Base-by-base conservation (phyloP, 352 stramenopile species). In the Paralagenidium karlingii region DNA sequence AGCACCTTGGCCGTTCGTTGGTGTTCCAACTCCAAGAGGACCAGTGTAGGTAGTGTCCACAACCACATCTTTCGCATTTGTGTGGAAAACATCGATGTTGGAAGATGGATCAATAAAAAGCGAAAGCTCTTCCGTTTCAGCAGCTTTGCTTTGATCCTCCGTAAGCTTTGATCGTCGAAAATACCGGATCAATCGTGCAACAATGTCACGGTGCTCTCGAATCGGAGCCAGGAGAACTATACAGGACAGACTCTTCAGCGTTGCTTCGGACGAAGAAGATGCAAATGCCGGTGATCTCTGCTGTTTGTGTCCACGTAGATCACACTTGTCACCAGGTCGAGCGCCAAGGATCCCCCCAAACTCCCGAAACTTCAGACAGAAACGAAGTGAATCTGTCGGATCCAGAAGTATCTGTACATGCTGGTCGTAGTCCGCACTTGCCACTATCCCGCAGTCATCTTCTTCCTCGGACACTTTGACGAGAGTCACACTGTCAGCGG, bases 161-260 rank as follows among this genome's bases (percentile, higher is more conserved):
- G 43, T 47, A 8, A 89, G 24, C 2, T 50, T 42, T n/a, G 48
- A 49, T 33, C 66, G 68, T 24, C 76, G 73, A n/a, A 85, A 82
- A n/a, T 58, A 67, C 7, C 76, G 71, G 34, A 86, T 82, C 8
- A 89, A 40, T 8, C 80, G 38, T 18, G 73, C 61, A 27, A 89
- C 26, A 30, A 87, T 89, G 32, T 87, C 76, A 4, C 76, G 73
- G 37, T 89, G 73, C 38, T 89, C 68, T 13, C 58, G 60, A 24
- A 86, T 89, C 53, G 80, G 76, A 2, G 76, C 71, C 18, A 85
- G 57, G 25, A 89, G 38, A 24, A 85, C 82, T 46, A 84, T 83
- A 19, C 73, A 86, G 6, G 76, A 86, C 3, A 89, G 47, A 22
- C 67, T 49, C 9, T 38, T 22, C 16, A 36, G 30, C 19, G 19